phyloP scores from a whole-genome alignment of 1,284 basidiomycete genomes.

The Ceratobasidium sp. region DNA sequence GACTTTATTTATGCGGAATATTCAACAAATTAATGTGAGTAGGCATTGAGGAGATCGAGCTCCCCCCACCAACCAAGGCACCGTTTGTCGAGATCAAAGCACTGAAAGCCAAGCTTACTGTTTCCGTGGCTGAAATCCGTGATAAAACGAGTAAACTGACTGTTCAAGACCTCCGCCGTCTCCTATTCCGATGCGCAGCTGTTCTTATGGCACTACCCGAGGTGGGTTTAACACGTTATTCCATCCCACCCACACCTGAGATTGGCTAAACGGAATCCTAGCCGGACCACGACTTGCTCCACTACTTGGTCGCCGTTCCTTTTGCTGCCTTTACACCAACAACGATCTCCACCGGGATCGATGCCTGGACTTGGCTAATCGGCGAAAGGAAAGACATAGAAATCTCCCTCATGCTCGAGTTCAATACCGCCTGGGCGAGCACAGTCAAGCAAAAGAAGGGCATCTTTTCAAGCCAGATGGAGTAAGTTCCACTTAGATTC shows the following conservation, averaged over 20 bases:
- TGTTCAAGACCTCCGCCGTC: constrained; percentile 78
- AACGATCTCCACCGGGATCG: constrained; percentile 83
- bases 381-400: constrained; percentile 80
- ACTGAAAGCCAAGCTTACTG: constrained; percentile 72
- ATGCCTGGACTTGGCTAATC: constrained; percentile 97
- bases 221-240: constrained; percentile 54
- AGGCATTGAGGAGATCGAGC: constrained; percentile 59
- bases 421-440: constrained; percentile 84
- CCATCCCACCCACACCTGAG: background rate
- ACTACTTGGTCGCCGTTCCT: constrained; percentile 86
- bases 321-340: constrained; percentile 88
- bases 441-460: constrained; percentile 80
- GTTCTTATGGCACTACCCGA: constrained; percentile 71
- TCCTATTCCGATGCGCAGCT: constrained; percentile 87
- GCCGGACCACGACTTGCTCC: constrained; percentile 86
- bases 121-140: constrained; percentile 70
- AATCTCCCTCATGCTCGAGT: constrained; percentile 80
- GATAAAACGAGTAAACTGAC: constrained; percentile 73
- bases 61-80: constrained; percentile 60
- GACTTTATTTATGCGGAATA: background rate
- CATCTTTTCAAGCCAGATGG: constrained; percentile 78
- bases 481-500: constrained; percentile 60
- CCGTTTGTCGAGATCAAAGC: constrained; percentile 65
- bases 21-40: background rate
- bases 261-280: constrained; percentile 47